Percentiles rank a stretch among this genome's conserved stretches.
These are phyloP conservation scores for Pichia sp. DNA, from an alignment of 1,139 yeast genomes.

Conservation along the genomic window DNA sequence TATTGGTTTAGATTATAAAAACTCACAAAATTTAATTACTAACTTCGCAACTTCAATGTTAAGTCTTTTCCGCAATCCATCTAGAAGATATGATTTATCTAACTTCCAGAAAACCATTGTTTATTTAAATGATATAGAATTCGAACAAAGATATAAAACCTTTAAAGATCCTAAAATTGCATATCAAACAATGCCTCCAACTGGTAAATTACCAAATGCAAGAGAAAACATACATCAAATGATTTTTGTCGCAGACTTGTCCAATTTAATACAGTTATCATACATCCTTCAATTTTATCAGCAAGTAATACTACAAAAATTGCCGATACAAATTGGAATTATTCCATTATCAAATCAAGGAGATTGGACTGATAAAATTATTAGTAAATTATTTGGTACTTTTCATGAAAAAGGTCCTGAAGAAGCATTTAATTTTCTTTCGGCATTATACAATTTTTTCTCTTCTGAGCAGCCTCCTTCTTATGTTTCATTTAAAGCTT, in stretches of 20 bases:
- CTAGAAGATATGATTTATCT: slow-evolving; percentile 29
- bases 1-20: slow-evolving; percentile 35
- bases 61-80: slow-evolving; percentile 17
- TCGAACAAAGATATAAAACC: slow-evolving; percentile 47
- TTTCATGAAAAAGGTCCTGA: slow-evolving; percentile 24
- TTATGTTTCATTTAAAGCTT: slow-evolving; percentile 11
- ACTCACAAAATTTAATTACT: slow-evolving; percentile 36
- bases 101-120: slow-evolving; percentile 42
- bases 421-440: slow-evolving; percentile 22
- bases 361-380: slow-evolving; percentile 19
- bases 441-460: slow-evolving; percentile 17
- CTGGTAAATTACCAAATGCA: slow-evolving; percentile 63
- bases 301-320: slow-evolving; percentile 47
- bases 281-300: slow-evolving; percentile 45
- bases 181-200: slow-evolving; percentile 34
- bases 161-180: slow-evolving; percentile 47
- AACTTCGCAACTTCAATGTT: slow-evolving; percentile 36
- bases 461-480: slow-evolving; percentile 10
- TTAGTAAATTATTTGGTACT: slow-evolving; percentile 34
- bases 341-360: slow-evolving; percentile 46
- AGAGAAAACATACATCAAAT: slow-evolving; percentile 72
- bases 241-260: slow-evolving; percentile 63
- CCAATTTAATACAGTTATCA: slow-evolving; percentile 42
- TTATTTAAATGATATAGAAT: slow-evolving; percentile 73
- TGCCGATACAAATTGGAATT: slow-evolving; percentile 79